Evolutionary conservation across 2,329 filamentous ascomycete species (phyloP).

Genomic region (Colletotrichum sp.): DNA sequence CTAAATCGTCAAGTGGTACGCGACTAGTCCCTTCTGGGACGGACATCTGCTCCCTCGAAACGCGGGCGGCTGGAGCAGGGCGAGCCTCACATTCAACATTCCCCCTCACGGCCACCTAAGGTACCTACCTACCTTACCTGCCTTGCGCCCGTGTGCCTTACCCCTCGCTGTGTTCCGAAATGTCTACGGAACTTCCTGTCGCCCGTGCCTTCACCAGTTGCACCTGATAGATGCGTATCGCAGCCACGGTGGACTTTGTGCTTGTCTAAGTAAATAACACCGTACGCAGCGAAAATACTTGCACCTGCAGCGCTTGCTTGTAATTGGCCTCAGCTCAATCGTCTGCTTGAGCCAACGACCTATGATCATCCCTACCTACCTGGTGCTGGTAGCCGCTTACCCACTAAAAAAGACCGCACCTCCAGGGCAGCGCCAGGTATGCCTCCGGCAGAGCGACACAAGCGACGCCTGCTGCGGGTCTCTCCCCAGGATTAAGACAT

Average conservation of each 20-base stretch:
- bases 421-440: neutral
- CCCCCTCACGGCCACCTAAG: neutral
- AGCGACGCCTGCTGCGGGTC: conserved; percentile 1
- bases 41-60: neutral
- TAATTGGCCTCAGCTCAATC: neutral
- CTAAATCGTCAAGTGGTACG: neutral
- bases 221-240: neutral
- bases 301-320: neutral
- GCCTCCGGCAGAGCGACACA: conserved; percentile 16
- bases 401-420: neutral
- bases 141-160: neutral
- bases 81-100: neutral
- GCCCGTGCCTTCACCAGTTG: neutral
- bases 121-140: neutral
- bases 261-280: neutral
- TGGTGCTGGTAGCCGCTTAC: neutral
- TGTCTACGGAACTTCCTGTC: neutral
- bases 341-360: neutral
- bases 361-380: neutral
- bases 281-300: neutral
- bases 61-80: neutral
- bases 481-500: neutral
- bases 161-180: neutral
- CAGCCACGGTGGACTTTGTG: neutral
- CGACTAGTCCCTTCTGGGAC: neutral